Percentiles rank a stretch among this genome's conserved stretches.
Evolutionary conservation across 495 filamentous ascomycete genomes (phyloP).

Genomic region (Saxophila tyrrhenica): DNA sequence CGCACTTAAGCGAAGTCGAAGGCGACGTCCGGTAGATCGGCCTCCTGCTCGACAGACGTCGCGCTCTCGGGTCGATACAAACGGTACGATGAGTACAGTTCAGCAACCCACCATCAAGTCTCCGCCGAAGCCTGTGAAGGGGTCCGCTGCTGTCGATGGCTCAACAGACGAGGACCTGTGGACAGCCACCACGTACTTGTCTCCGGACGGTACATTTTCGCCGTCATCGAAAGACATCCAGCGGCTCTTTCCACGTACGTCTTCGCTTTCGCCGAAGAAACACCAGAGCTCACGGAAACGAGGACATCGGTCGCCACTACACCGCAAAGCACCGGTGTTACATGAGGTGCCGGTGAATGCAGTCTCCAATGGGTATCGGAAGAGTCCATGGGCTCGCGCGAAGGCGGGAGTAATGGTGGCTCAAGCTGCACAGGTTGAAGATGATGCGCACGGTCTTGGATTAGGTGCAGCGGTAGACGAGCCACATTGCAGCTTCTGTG

Average conservation of each 20-base stretch:
- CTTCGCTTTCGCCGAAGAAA: slow-evolving; percentile 13
- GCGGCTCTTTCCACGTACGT: slow-evolving; percentile 13
- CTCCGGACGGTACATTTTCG: slow-evolving; percentile 1
- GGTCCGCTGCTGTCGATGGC: not conserved
- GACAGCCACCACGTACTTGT: not conserved
- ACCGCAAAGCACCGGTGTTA: not conserved
- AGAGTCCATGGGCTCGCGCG: slow-evolving; percentile 6
- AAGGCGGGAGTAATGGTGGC: not conserved
- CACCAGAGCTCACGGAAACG: not conserved
- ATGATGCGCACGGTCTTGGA: no score
- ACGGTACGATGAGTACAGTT: slow-evolving; percentile 6
- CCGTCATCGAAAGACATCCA: slow-evolving; percentile 13
- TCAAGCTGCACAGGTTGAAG: not conserved
- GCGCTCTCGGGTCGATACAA: slow-evolving; percentile 2
- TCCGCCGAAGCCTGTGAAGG: not conserved
- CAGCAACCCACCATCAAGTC: not conserved
- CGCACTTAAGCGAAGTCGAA: not conserved
- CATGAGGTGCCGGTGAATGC: slow-evolving; percentile 2
- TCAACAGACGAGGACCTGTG: slow-evolving; percentile 9
- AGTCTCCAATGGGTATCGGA: not conserved
- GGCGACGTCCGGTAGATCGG: not conserved
- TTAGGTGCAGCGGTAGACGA: not conserved
- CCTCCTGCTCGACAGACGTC: slow-evolving; percentile 12
- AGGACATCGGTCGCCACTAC: not conserved
- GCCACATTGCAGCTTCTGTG: not conserved